Evolutionary conservation across 305 asterid species (phyloP).

Genomic region (Fraxinus sp.): DNA sequence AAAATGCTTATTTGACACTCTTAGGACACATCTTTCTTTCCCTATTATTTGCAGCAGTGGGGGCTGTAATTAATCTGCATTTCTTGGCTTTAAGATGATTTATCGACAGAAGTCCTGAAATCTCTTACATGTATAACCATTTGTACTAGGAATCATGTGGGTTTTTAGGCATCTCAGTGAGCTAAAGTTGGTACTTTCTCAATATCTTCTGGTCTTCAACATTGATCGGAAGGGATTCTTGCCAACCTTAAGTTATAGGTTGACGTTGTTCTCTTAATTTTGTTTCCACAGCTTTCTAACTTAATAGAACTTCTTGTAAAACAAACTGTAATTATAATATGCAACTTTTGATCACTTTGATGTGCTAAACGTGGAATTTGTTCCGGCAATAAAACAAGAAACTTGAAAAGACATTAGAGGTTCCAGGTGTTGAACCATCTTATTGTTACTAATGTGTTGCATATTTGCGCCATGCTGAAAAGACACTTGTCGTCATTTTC

Average conservation of each 20-base stretch:
- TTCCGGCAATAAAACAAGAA: not conserved
- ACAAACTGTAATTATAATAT: not conserved
- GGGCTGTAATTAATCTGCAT: not conserved
- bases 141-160: not conserved
- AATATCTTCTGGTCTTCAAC: not conserved
- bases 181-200: not conserved
- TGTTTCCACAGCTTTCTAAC: not conserved
- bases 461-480: slow-evolving; percentile 12
- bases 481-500: not conserved
- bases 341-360: not conserved
- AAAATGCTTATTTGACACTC: not conserved
- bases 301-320: not conserved
- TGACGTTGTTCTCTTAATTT: not conserved
- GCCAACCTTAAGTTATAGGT: not conserved
- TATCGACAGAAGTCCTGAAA: not conserved
- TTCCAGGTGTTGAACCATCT: not conserved
- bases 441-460: not conserved
- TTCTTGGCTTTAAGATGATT: not conserved
- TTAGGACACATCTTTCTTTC: not conserved
- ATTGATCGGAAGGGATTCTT: not conserved
- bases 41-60: not conserved
- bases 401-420: not conserved
- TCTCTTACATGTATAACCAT: not conserved
- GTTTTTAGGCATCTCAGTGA: not conserved
- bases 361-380: not conserved